Evolutionary conservation across 1,284 basidiomycete genomes (phyloP).

Genomic region (Golubevia pallescens): DNA sequence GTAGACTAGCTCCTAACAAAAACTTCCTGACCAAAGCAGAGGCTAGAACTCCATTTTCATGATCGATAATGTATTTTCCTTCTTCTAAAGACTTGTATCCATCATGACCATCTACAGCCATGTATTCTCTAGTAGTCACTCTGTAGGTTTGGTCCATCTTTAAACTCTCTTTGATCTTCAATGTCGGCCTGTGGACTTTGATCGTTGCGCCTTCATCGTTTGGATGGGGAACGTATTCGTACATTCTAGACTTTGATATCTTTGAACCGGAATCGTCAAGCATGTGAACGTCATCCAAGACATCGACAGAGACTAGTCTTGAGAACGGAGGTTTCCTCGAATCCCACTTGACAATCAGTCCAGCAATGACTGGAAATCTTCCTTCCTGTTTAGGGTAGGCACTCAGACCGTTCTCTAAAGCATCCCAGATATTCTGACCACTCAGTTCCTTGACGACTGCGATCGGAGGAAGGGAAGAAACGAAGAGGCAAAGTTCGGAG

Average conservation of each 20-base stretch:
- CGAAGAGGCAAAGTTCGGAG: background rate
- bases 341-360: constrained; percentile 87
- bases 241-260: constrained; percentile 21
- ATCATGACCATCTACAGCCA: constrained; percentile 72
- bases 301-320: constrained; percentile 37
- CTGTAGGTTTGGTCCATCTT: constrained; percentile 68
- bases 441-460: constrained; percentile 79
- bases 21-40: constrained; percentile 82
- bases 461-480: too few relatives aligned
- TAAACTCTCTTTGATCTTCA: constrained; percentile 25
- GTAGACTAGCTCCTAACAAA: constrained; percentile 71
- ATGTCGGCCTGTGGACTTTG: constrained; percentile 24
- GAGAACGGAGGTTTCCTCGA: constrained; percentile 68
- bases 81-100: constrained; percentile 77
- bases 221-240: constrained; percentile 17
- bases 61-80: constrained; percentile 77
- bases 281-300: constrained; percentile 29
- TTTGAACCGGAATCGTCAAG: constrained; percentile 21
- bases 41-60: constrained; percentile 83
- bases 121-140: constrained; percentile 78
- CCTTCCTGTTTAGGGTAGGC: constrained; percentile 91
- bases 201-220: constrained; percentile 64
- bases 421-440: constrained; percentile 80
- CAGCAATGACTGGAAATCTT: constrained; percentile 85
- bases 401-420: constrained; percentile 76